Evolutionary conservation across 2,329 filamentous ascomycete species (phyloP), one percentile per base, ranked within the genome.

Genomic region (Paraphoma chrysanthemicola): DNA sequence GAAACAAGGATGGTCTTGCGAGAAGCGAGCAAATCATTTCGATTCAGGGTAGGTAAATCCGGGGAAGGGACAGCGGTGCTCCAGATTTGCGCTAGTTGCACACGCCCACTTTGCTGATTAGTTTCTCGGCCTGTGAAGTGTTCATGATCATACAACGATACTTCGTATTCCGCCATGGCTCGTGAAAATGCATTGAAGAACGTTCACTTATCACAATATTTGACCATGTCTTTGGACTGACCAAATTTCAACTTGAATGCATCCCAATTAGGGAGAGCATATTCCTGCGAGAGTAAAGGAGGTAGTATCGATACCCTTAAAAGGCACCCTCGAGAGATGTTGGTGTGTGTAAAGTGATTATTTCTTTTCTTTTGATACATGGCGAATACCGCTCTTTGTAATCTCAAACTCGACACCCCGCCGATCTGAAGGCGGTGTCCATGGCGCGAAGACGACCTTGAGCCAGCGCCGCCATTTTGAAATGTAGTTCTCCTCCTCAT

Each of bases 381-480:
- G 63, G 9, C 58, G 56, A 12, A 76, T 58, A 0, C 74, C 74
- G 30, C 59, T 68, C 48, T 59, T 64, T 17, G 60, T 23, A 54
- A 97, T 88, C 74, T 93, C 89, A 75, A 93, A 96, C 69, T 91
- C 88, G 4, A 89, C 81, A 12, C 85, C 86, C 69, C 51, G 83
- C 60, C 10, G 82, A 79, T 50, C 82, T 73, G 14, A 85, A 80
- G 59, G 83, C 2, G 80, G 77, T 4, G 85, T 85, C 85, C 96
- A 95, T 1, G 91, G 86, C 47, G 92, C 90, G 80, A 97, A 98
- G 1, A 96, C 94, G 8, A 98, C 86, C 76, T 93, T 96, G 83
- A 96, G 88, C 81, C 87, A 92, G 56, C 94, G 82, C 61, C 85
- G 84, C 87, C 90, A 93, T 33, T 80, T 83, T 54, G 78, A 83